Conservation (phyloP, 257 asterid species). For the Gynochthodes officinalis region DNA sequence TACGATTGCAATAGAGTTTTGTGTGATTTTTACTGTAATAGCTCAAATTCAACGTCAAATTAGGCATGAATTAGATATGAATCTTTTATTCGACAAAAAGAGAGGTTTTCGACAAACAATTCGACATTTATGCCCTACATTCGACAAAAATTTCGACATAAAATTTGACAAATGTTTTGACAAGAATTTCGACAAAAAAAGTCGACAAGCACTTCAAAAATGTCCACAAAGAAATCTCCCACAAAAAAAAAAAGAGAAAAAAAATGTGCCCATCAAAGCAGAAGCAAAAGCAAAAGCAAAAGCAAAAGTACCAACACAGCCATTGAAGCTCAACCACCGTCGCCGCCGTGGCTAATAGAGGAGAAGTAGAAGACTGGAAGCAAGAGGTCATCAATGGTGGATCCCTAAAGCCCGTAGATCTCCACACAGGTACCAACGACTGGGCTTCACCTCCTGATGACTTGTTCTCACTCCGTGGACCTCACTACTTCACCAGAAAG, state of each 20-base stretch:
- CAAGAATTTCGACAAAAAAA: too few species aligned
- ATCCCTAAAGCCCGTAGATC: conserved; percentile 69
- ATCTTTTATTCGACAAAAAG: too few species aligned
- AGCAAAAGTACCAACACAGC: conserved; percentile 22
- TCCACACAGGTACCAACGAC: conserved; percentile 68
- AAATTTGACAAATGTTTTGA: too few species aligned
- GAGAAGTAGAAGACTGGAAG: conserved; percentile 49
- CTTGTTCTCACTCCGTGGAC: conserved; percentile 63
- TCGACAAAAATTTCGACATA: too few species aligned
- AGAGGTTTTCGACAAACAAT: too few species aligned
- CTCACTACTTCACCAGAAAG: conserved; percentile 59
- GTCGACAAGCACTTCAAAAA: too few species aligned
- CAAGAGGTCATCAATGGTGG: conserved; percentile 63
- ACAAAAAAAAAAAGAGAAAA: neutral
- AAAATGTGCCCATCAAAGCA: conserved; percentile 55
- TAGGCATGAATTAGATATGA: too few species aligned
- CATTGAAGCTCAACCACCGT: conserved; percentile 29
- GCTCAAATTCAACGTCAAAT: too few species aligned
- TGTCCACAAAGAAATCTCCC: too few species aligned
- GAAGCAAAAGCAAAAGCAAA: conserved; percentile 42
- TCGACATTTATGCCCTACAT: too few species aligned
- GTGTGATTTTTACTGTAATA: too few species aligned
- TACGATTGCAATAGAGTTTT: too few species aligned
- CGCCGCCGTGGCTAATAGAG: conserved; percentile 17
- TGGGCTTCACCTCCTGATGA: conserved; percentile 97